Base-by-base conservation (phyloP, 2,329 filamentous ascomycete genomes). In the Beauveria medogensis region DNA sequence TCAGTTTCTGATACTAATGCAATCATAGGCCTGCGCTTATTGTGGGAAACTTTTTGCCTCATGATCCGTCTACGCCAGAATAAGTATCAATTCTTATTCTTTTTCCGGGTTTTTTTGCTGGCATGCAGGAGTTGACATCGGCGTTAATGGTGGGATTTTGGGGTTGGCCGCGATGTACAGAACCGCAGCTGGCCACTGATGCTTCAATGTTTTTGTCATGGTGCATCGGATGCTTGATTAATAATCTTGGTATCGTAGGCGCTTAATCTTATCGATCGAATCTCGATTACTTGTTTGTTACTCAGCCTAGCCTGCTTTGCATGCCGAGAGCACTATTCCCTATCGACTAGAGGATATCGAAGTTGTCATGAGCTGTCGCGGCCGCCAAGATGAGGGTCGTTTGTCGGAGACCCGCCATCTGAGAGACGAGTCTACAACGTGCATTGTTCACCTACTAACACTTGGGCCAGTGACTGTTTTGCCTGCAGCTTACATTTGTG, bases 1-100 rank as follows among this genome's bases (percentile, higher is more conserved):
- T 10, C 64, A 48, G 59, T 50, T 20, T 24, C n/a, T 16, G 37
- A 51, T 65, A 59, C 76, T 81, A 65, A 79, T 59, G 44, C 54
- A 5, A 41, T 41, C 26, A 67, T 96, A 96, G 94, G 70, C 94
- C 94, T 56, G 92, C 91, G 56, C 79, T 99, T 65, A 99, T 99
- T 69, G 89, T 99, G 54, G 94, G 94, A 55, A 99, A 99, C 71
- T 99, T 99, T 73, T 75, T 99, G 64, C 94, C 94, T 3, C 92
- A 96, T 71, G 86, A 92, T 69, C 85, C 87, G 20, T 69, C 71
- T 26, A 48, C 67, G 28, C 65, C 69, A 63, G 62, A 61, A 57
- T 58, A 43, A 52, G 18, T 28, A 20, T 12, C 8, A 4, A 14
- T 22, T 41, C 7, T 37, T 34, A 5, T 34, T 26, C 14, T 20